Conservation (phyloP, 2,329 filamentous ascomycete species). For the Colletotrichum sublineola region DNA sequence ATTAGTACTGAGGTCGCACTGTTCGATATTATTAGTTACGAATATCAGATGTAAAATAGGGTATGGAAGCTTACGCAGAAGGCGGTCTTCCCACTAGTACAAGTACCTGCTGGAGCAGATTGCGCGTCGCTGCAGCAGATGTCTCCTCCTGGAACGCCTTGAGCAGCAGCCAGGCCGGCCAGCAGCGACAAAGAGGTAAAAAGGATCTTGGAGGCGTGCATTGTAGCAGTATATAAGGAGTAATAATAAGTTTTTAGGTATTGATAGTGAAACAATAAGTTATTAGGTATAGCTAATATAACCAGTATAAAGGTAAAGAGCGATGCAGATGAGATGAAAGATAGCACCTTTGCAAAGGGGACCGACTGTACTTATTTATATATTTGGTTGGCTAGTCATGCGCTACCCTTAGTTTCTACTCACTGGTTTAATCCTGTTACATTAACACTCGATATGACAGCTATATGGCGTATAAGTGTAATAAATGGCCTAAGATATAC, state of each 20-base stretch:
- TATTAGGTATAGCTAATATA: not conserved
- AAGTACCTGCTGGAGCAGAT: no score
- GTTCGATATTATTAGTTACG: not conserved
- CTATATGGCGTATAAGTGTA: not conserved
- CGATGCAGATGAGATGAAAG: not conserved
- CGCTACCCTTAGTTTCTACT: no score
- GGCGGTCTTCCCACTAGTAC: no score
- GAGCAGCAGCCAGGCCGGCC: not conserved
- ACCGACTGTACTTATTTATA: not conserved
- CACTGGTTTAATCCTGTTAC: no score
- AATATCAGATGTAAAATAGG: not conserved
- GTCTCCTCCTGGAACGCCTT: not conserved
- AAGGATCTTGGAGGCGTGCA: not conserved
- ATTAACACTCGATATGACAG: not conserved
- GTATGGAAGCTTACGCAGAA: not conserved
- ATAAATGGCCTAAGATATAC: not conserved
- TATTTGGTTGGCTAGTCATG: not conserved
- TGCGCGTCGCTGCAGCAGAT: not conserved
- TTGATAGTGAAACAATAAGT: not conserved
- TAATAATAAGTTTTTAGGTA: not conserved
- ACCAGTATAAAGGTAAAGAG: not conserved
- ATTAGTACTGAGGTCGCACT: not conserved
- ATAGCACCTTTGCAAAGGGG: not conserved
- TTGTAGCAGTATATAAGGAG: not conserved
- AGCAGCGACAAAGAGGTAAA: not conserved